Percentiles rank a stretch among this genome's conserved stretches.
phyloP scores from a whole-genome alignment of 768 basidiomycete species.

The Chlorophyllum brunneum region DNA sequence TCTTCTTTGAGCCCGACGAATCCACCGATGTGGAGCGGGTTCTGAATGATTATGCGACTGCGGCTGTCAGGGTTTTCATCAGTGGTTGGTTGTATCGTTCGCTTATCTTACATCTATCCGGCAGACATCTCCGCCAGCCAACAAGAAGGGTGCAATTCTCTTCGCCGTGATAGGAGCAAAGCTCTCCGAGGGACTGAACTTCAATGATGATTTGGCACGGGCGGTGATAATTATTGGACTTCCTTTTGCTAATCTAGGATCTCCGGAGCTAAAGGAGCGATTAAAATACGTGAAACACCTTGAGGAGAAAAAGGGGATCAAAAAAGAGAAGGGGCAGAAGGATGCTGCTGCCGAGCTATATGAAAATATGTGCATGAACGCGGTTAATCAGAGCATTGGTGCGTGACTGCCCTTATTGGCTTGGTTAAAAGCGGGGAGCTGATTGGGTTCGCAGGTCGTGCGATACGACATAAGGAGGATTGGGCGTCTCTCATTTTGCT shows the following conservation, averaged over 20 bases:
- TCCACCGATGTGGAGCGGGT: constrained; percentile 68
- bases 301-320: constrained; percentile 39
- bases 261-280: constrained; percentile 85
- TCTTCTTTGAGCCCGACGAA: constrained; percentile 87
- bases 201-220: constrained; percentile 77
- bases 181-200: constrained; percentile 88
- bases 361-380: constrained; percentile 88
- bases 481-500: constrained; percentile 90
- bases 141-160: constrained; percentile 66
- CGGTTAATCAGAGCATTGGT: constrained; percentile 98
- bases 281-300: constrained; percentile 80
- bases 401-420: constrained; percentile 22
- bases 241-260: constrained; percentile 91
- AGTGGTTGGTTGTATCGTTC: background rate
- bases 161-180: constrained; percentile 97
- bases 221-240: constrained; percentile 86
- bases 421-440: background rate
- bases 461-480: constrained; percentile 86
- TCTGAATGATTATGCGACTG: constrained; percentile 66
- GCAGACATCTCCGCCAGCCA: constrained; percentile 13
- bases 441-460: constrained; percentile 57
- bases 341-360: constrained; percentile 83
- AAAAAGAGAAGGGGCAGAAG: constrained; percentile 35
- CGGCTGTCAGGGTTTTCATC: constrained; percentile 27
- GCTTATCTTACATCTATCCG: constrained; percentile 8